phyloP scores from a whole-genome alignment of 2,329 filamentous ascomycete genomes.

The Ciborinia camelliae region DNA sequence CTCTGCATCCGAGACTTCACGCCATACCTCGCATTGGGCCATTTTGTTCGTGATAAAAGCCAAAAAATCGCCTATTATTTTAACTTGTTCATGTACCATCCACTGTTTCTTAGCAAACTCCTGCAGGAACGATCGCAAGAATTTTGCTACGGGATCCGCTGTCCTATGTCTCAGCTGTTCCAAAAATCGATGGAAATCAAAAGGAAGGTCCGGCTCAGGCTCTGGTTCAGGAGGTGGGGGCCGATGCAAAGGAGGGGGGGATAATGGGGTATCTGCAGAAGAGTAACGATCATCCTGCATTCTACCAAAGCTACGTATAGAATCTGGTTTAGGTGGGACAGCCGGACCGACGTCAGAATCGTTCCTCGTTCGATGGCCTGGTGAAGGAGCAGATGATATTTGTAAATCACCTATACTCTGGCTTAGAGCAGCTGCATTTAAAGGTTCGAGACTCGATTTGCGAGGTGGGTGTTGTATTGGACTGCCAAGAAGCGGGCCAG shows the following conservation, averaged over 20 bases:
- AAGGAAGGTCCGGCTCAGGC: slow-evolving; percentile 80
- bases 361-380: slow-evolving; percentile 23
- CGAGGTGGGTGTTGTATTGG: slow-evolving; percentile 72
- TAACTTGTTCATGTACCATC: slow-evolving; percentile 99
- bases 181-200: slow-evolving; percentile 95
- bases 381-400: slow-evolving; percentile 26
- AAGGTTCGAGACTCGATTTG: slow-evolving; percentile 79
- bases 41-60: slow-evolving; percentile 98
- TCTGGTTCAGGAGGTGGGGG: slow-evolving; percentile 70
- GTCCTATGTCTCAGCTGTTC: slow-evolving; percentile 95
- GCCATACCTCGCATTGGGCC: slow-evolving; percentile 95
- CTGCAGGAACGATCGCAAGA: slow-evolving; percentile 86
- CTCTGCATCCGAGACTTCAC: slow-evolving; percentile 89
- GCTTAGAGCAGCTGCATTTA: slow-evolving; percentile 39
- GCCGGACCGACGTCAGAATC: slow-evolving; percentile 36
- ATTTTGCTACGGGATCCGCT: slow-evolving; percentile 95
- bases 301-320: slow-evolving; percentile 35
- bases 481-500: slow-evolving; percentile 71
- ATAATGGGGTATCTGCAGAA: slow-evolving; percentile 37
- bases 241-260: slow-evolving; percentile 52
- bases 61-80: slow-evolving; percentile 95
- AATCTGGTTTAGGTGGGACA: slow-evolving; percentile 43
- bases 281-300: slow-evolving; percentile 47
- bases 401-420: slow-evolving; percentile 35
- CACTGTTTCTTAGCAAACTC: slow-evolving; percentile 98